phyloP scores from a whole-genome alignment of 1,284 basidiomycete species.

The Heimioporus retisporus region DNA sequence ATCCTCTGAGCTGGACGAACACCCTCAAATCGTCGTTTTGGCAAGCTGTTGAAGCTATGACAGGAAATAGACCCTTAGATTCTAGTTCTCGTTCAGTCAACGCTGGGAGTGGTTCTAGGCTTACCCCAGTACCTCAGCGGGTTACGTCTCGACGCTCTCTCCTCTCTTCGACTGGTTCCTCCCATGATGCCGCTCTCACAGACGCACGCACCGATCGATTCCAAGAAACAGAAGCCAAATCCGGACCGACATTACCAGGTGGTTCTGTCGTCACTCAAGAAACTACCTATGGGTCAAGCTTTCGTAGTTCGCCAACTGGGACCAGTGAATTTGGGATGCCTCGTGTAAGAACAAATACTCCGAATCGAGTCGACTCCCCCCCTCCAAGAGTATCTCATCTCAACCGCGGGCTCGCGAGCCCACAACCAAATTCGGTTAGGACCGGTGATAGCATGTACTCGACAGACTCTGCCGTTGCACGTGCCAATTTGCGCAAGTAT shows the following conservation, averaged over 20 bases:
- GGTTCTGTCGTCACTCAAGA: background rate
- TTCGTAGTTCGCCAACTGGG: background rate
- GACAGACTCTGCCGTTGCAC: constrained; percentile 31
- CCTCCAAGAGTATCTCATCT: constrained; percentile 18
- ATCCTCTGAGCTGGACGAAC: constrained; percentile 42
- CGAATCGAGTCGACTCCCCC: background rate
- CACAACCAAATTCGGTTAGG: constrained; percentile 14
- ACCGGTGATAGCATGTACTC: constrained; percentile 40
- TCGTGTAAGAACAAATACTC: background rate
- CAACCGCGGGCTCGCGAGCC: constrained; percentile 10
- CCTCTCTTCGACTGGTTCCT: constrained; percentile 7
- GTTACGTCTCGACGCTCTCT: constrained; percentile 25
- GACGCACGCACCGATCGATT: background rate
- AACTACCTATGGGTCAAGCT: background rate
- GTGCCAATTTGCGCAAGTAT: constrained; percentile 37
- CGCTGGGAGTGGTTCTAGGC: constrained; percentile 23
- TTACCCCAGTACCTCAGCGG: constrained; percentile 36
- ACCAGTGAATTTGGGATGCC: background rate
- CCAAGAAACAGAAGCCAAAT: constrained; percentile 7
- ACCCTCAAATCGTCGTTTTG: constrained; percentile 48
- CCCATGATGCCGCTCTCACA: background rate
- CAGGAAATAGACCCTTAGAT: constrained; percentile 28
- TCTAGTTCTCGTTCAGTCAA: constrained; percentile 1
- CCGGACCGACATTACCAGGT: background rate
- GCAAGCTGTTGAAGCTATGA: constrained; percentile 47